A percentile compares a stretch with the other conserved stretches of the same genome.
These are phyloP conservation scores for Ophiostoma novo-ulmi DNA, from an alignment of 2,329 filamentous ascomycete genomes.

Conservation along the genomic window DNA sequence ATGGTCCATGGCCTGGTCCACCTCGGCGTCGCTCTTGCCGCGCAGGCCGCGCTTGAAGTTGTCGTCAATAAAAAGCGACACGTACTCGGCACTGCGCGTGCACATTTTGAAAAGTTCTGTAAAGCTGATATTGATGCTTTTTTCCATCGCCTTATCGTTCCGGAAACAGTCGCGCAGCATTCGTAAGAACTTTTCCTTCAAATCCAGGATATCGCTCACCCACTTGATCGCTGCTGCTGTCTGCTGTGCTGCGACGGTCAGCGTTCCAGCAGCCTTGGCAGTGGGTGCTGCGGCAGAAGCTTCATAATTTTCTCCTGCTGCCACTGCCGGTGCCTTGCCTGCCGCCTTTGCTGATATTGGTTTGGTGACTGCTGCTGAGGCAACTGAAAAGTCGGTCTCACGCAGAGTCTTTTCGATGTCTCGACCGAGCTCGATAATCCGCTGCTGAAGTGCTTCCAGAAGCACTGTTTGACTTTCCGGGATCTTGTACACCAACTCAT, in stretches of 20 bases:
- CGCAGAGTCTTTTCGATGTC: slow-evolving; percentile 70
- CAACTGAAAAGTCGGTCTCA: slow-evolving; percentile 49
- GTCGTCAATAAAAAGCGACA: slow-evolving; percentile 95
- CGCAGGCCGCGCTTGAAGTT: slow-evolving; percentile 91
- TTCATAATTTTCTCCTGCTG: not conserved
- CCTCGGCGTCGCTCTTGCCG: slow-evolving; percentile 82
- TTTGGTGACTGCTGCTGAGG: slow-evolving; percentile 30
- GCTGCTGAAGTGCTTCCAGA: slow-evolving; percentile 63
- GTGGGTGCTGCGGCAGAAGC: not conserved
- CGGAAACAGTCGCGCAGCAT: slow-evolving; percentile 70
- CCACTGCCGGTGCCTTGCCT: slow-evolving; percentile 40
- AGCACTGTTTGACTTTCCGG: slow-evolving; percentile 68
- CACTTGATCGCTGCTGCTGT: slow-evolving; percentile 86
- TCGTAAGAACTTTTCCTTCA: slow-evolving; percentile 86
- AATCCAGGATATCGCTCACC: slow-evolving; percentile 81
- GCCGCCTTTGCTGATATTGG: not conserved
- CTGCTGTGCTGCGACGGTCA: slow-evolving; percentile 57
- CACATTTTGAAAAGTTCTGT: slow-evolving; percentile 93
- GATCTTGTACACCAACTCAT: slow-evolving; percentile 70
- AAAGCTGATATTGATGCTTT: slow-evolving; percentile 79
- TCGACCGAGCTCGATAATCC: slow-evolving; percentile 72
- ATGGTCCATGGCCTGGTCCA: slow-evolving; percentile 80
- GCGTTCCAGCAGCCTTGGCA: not conserved
- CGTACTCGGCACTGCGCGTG: slow-evolving; percentile 76
- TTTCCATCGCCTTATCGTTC: slow-evolving; percentile 71